Evolutionary conservation across 2,329 filamentous ascomycete species (phyloP).

Genomic region (Neofusicoccum laricinum): DNA sequence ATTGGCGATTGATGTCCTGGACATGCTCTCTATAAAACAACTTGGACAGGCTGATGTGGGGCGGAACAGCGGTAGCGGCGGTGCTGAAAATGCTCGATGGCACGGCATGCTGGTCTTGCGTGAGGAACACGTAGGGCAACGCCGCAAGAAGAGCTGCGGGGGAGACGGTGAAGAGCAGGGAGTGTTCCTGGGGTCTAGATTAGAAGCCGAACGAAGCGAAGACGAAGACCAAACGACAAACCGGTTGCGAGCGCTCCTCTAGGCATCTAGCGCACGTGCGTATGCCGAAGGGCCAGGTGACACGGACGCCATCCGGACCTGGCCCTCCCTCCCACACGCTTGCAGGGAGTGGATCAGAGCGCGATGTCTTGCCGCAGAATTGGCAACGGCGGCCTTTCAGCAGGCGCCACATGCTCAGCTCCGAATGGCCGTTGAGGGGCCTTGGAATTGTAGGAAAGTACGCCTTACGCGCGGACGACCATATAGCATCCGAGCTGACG

Average conservation of each 20-base stretch:
- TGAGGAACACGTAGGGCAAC: slow-evolving; percentile 67
- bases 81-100: slow-evolving; percentile 49
- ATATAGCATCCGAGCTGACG: slow-evolving; percentile 64
- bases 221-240: slow-evolving; percentile 38
- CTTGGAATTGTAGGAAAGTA: slow-evolving; percentile 67
- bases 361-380: slow-evolving; percentile 56
- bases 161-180: slow-evolving; percentile 62
- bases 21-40: slow-evolving; percentile 64
- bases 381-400: slow-evolving; percentile 64
- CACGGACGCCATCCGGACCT: slow-evolving; percentile 57
- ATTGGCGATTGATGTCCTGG: slow-evolving; percentile 59
- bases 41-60: slow-evolving; percentile 58
- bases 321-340: slow-evolving; percentile 60
- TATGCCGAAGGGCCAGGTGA: slow-evolving; percentile 70
- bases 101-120: slow-evolving; percentile 59
- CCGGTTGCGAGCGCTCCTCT: slow-evolving; percentile 60
- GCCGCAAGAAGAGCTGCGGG: slow-evolving; percentile 60
- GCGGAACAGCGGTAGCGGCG: slow-evolving; percentile 47
- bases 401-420: slow-evolving; percentile 75
- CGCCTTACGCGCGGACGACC: slow-evolving; percentile 65
- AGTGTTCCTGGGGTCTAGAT: slow-evolving; percentile 58
- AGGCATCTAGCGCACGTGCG: slow-evolving; percentile 68
- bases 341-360: slow-evolving; percentile 22
- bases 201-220: slow-evolving; percentile 24
- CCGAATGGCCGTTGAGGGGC: slow-evolving; percentile 62